Percentiles rank a stretch among this genome's conserved stretches.
phyloP scores from a whole-genome alignment of 441 rosid species.

The Brassica balearica region DNA sequence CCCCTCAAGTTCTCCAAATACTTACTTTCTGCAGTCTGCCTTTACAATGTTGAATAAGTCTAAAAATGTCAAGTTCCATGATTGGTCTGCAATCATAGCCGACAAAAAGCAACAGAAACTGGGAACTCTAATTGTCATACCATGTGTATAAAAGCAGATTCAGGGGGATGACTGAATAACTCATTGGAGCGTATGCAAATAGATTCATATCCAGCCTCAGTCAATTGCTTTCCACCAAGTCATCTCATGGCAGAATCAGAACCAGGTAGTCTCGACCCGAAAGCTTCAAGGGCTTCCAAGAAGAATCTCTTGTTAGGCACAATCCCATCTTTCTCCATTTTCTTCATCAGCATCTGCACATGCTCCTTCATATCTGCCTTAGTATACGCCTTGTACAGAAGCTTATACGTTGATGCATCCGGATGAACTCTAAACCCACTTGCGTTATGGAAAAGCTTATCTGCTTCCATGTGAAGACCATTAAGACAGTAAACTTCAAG shows the following conservation, averaged over 20 bases:
- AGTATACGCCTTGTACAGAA: constrained; percentile 83
- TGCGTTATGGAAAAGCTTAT: constrained; percentile 59
- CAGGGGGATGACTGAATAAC: constrained; percentile 11
- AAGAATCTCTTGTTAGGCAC: constrained; percentile 85
- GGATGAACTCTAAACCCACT: constrained; percentile 51
- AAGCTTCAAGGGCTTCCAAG: constrained; percentile 75
- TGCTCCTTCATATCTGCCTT: constrained; percentile 78
- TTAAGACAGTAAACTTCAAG: constrained; percentile 76
- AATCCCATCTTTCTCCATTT: constrained; percentile 80
- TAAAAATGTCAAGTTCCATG: constrained; percentile 2
- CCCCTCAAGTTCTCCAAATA: constrained; percentile 15
- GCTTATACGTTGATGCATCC: constrained; percentile 77
- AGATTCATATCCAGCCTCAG: constrained; percentile 1
- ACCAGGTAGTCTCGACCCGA: constrained; percentile 52
- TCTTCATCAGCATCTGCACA: constrained; percentile 64
- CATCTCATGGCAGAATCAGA: constrained; percentile 33
- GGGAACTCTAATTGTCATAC: too few species aligned
- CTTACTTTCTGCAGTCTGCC: not conserved
- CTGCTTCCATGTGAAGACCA: constrained; percentile 71
- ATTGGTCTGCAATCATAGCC: constrained; percentile 17
- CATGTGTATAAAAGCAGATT: constrained; percentile 14
- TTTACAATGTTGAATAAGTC: constrained; percentile 22
- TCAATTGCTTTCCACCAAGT: constrained; percentile 21
- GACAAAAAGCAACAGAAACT: constrained; percentile 8
- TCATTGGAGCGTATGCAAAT: not conserved